These are phyloP conservation scores for Rosa hybrid DNA, from an alignment of 331 rosid species.

Conservation along the genomic window DNA sequence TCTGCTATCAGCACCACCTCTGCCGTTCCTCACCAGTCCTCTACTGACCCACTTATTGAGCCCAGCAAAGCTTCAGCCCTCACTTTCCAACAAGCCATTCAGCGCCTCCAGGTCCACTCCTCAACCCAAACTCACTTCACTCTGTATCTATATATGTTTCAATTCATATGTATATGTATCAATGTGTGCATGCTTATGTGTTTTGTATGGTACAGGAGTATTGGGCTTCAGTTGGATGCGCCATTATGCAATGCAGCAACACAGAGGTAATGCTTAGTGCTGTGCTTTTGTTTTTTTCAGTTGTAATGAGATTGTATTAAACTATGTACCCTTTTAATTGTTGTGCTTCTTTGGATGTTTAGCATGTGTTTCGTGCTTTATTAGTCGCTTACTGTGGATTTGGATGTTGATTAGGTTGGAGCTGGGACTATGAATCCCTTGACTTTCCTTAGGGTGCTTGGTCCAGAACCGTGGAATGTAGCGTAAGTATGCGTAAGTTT, in stretches of 20 bases:
- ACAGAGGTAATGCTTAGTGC: constrained; percentile 65
- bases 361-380: not conserved
- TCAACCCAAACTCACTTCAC: not conserved
- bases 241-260: constrained; percentile 98
- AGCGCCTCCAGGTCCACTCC: constrained; percentile 76
- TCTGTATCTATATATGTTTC: not conserved
- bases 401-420: constrained; percentile 74
- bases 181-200: not conserved
- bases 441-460: constrained; percentile 93
- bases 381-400: not conserved
- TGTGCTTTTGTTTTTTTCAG: not conserved
- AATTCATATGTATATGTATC: no score
- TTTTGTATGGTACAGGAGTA: constrained; percentile 56
- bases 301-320: not conserved
- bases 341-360: not conserved
- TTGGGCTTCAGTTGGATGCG: constrained; percentile 98
- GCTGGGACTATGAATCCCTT: constrained; percentile 99
- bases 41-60: constrained; percentile 27
- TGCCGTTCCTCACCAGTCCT: constrained; percentile 45
- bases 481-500: constrained; percentile 85
- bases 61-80: constrained; percentile 42
- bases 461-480: constrained; percentile 99
- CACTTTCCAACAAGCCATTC: constrained; percentile 93
- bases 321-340: not conserved
- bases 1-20: constrained; percentile 43